A percentile compares a stretch with the other conserved stretches of the same genome.
These are phyloP conservation scores for Leccinum sublutescens DNA, from an alignment of 768 basidiomycete genomes.

Conservation along the genomic window DNA sequence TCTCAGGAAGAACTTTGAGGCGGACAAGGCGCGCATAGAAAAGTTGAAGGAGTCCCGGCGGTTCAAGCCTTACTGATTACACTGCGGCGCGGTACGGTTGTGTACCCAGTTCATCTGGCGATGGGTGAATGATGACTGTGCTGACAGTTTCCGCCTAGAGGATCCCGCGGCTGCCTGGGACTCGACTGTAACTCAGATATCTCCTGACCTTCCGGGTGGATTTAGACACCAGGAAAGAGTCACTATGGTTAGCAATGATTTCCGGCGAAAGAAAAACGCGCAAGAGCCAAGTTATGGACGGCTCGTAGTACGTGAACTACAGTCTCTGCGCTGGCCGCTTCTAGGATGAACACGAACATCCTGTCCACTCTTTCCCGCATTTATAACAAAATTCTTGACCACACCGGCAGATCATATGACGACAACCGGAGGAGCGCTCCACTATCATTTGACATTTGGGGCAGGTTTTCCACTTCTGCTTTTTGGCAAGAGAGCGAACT, in stretches of 20 bases:
- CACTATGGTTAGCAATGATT: neutral
- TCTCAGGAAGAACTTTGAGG: constrained; percentile 78
- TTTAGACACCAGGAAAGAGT: neutral
- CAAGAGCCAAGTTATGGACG: neutral
- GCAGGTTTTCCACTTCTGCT: constrained; percentile 58
- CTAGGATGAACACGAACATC: constrained; percentile 3
- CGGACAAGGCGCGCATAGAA: constrained; percentile 64
- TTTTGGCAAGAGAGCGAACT: constrained; percentile 46
- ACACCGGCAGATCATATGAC: constrained; percentile 60
- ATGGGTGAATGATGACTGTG: neutral
- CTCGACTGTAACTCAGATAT: neutral
- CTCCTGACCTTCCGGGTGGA: neutral
- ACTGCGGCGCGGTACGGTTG: neutral
- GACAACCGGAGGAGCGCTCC: constrained; percentile 53
- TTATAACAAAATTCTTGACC: constrained; percentile 20
- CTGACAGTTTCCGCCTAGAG: neutral
- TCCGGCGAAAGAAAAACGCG: neutral
- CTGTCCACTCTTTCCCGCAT: constrained; percentile 15
- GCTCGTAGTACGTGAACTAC: neutral
- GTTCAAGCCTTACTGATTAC: constrained; percentile 81
- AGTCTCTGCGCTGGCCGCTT: neutral
- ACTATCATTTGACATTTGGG: constrained; percentile 55
- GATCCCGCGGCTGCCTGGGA: neutral
- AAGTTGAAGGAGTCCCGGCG: constrained; percentile 63
- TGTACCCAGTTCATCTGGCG: neutral